phyloP scores from a whole-genome alignment of 257 asterid genomes.

The Rhazya stricta region DNA sequence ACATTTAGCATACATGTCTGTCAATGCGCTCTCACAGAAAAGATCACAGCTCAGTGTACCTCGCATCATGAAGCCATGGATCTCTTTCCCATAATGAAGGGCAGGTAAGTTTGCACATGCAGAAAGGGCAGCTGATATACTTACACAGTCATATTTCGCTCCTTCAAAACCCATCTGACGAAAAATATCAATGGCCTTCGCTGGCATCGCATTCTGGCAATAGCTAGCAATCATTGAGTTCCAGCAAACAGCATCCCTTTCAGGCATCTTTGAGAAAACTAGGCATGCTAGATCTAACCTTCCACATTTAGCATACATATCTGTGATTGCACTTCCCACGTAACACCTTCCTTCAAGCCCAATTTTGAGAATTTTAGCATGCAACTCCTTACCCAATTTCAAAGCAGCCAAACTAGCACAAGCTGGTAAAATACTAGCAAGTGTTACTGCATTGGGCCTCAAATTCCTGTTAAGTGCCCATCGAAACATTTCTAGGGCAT shows the following conservation, averaged over 20 bases:
- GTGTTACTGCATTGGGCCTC: constrained; percentile 82
- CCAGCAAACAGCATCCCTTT: constrained; percentile 75
- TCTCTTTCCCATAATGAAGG: constrained; percentile 61
- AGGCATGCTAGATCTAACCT: constrained; percentile 51
- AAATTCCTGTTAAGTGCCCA: constrained; percentile 44
- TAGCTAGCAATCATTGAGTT: constrained; percentile 67
- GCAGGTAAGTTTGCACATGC: constrained; percentile 67
- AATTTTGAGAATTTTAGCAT: constrained; percentile 44
- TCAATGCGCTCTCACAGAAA: constrained; percentile 60
- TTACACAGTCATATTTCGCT: constrained; percentile 61
- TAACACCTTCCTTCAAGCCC: constrained; percentile 58
- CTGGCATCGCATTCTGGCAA: constrained; percentile 74
- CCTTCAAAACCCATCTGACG: constrained; percentile 56
- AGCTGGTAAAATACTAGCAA: constrained; percentile 79
- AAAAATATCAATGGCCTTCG: constrained; percentile 56
- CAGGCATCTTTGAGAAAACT: constrained; percentile 48
- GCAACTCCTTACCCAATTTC: constrained; percentile 67
- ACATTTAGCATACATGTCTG: constrained; percentile 82
- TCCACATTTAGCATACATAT: constrained; percentile 92
- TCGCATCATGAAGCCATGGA: constrained; percentile 66
- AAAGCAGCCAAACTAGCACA: constrained; percentile 66
- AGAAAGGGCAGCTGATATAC: constrained; percentile 74
- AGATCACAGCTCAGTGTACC: constrained; percentile 41
- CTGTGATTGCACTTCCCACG: constrained; percentile 70
- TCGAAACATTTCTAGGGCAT: constrained; percentile 56